A percentile compares a stretch with the other conserved stretches of the same genome.
These are phyloP conservation scores for Athelia psychrophila DNA, from an alignment of 1,284 basidiomycete genomes.

Conservation along the genomic window DNA sequence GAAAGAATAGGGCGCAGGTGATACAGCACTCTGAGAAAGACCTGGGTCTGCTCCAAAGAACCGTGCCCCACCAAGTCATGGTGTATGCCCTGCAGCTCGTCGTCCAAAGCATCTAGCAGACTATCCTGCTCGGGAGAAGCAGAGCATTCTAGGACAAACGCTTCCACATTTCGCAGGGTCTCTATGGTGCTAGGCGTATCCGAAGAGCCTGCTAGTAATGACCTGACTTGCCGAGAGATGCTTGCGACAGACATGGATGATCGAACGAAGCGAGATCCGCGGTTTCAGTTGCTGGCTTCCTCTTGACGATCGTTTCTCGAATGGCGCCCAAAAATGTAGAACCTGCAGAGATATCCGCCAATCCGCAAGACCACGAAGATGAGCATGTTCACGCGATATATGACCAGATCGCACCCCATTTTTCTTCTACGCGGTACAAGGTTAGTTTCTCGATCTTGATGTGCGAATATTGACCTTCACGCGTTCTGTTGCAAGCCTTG, in stretches of 20 bases:
- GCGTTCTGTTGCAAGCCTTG: conserved; percentile 63
- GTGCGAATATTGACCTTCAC: neutral
- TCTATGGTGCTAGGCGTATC: conserved; percentile 39
- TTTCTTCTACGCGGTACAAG: conserved; percentile 93
- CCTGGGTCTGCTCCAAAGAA: conserved; percentile 54
- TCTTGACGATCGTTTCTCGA: neutral
- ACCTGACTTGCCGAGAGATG: conserved; percentile 51
- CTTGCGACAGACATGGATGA: neutral
- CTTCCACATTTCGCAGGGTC: conserved; percentile 47
- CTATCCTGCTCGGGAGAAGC: conserved; percentile 41
- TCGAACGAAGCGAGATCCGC: too few relatives aligned
- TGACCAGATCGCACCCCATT: conserved; percentile 89
- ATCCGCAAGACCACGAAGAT: conserved; percentile 64
- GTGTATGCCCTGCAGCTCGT: conserved; percentile 63
- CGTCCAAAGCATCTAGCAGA: conserved; percentile 52
- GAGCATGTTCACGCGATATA: conserved; percentile 85
- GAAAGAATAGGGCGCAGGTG: conserved; percentile 60
- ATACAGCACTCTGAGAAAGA: conserved; percentile 63
- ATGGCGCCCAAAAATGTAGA: conserved; percentile 26
- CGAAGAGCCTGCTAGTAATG: conserved; percentile 45
- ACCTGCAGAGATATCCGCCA: conserved; percentile 36
- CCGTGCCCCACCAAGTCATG: conserved; percentile 62
- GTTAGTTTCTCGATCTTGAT: conserved; percentile 34
- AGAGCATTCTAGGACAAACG: conserved; percentile 47
- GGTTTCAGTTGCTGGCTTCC: neutral